Evolutionary conservation across 2,329 filamentous ascomycete species (phyloP).

Genomic region (Penicillium crustosum): DNA sequence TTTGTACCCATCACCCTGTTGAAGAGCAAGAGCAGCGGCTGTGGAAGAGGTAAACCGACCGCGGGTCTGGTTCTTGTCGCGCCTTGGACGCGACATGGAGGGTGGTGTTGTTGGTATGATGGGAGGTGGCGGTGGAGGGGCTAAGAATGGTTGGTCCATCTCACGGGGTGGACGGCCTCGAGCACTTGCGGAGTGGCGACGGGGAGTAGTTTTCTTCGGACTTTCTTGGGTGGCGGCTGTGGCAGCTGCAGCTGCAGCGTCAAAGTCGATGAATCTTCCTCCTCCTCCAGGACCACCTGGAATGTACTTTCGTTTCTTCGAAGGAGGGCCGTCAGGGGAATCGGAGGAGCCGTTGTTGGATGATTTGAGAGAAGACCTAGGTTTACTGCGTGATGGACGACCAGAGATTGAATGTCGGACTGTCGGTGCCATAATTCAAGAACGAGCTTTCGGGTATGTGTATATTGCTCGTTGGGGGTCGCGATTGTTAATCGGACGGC

Average conservation of each 20-base stretch:
- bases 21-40: constrained; percentile 84
- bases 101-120: constrained; percentile 39
- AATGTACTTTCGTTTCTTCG: constrained; percentile 74
- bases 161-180: constrained; percentile 56
- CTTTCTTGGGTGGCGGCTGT: constrained; percentile 54
- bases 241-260: constrained; percentile 57
- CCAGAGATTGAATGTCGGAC: constrained; percentile 29
- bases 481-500: constrained; percentile 21
- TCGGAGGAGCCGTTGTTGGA: constrained; percentile 27
- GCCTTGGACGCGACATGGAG: constrained; percentile 39
- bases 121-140: constrained; percentile 30
- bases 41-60: constrained; percentile 78
- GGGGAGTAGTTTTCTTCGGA: constrained; percentile 26
- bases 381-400: constrained; percentile 30
- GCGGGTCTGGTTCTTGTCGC: constrained; percentile 47
- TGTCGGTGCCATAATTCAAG: constrained; percentile 34
- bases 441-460: constrained; percentile 11
- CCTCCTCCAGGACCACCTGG: constrained; percentile 85
- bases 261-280: constrained; percentile 76
- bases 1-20: constrained; percentile 94
- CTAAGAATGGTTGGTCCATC: constrained; percentile 30
- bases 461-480: constrained; percentile 17
- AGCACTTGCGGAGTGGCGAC: constrained; percentile 49
- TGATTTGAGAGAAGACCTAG: constrained; percentile 35
- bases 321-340: constrained; percentile 58